Conservation (phyloP, 164 flowering plant genomes). For the Buxus sempervirens region DNA sequence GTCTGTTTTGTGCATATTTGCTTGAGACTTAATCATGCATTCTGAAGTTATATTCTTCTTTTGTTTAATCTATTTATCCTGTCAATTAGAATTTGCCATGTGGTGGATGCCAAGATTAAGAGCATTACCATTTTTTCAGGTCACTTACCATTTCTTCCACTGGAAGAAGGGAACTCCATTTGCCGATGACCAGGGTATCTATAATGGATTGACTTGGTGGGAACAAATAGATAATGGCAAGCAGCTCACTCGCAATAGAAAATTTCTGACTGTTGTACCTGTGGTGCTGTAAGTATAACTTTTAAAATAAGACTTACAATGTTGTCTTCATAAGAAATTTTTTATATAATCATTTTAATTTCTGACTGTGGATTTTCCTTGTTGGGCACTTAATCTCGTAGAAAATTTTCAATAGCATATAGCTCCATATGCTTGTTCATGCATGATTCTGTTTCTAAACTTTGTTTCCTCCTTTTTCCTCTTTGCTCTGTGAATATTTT, state of each 20-base stretch:
- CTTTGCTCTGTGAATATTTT: neutral
- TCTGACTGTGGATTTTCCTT: neutral
- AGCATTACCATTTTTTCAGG: slow-evolving; percentile 26
- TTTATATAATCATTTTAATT: neutral
- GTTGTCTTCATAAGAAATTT: neutral
- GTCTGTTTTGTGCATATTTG: neutral
- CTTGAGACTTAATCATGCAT: neutral
- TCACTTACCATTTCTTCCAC: slow-evolving; percentile 72
- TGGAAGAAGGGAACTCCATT: slow-evolving; percentile 83
- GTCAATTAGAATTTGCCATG: neutral
- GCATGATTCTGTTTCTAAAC: neutral
- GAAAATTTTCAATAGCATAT: neutral
- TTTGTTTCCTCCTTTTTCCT: neutral
- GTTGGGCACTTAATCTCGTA: neutral
- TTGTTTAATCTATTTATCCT: neutral
- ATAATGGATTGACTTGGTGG: slow-evolving; percentile 75
- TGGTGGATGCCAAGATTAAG: slow-evolving; percentile 6
- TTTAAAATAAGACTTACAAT: neutral
- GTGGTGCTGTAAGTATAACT: slow-evolving; percentile 58
- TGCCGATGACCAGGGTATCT: slow-evolving; percentile 73
- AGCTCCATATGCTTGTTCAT: neutral
- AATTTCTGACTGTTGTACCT: slow-evolving; percentile 68
- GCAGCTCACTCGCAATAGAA: slow-evolving; percentile 74
- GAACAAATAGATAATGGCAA: slow-evolving; percentile 72
- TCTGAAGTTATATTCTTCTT: neutral